phyloP scores from a whole-genome alignment of 2,329 filamentous ascomycete species.

The Penicillium sp. region DNA sequence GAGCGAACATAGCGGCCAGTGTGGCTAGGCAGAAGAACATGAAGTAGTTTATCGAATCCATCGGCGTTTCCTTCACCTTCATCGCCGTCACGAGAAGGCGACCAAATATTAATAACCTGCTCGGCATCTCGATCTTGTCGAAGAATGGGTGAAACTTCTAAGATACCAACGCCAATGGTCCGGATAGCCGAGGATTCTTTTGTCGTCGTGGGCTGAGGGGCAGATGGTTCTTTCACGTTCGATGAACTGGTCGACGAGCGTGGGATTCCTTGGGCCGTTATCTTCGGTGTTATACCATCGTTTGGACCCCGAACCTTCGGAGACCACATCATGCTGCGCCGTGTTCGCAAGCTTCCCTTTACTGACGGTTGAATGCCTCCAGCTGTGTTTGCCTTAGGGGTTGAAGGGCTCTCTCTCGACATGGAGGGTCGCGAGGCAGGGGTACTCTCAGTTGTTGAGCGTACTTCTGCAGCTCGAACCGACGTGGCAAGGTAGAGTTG shows the following conservation, averaged over 20 bases:
- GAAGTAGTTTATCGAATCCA: constrained; percentile 72
- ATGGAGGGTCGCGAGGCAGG: constrained; percentile 32
- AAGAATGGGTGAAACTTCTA: constrained; percentile 74
- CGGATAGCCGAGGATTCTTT: constrained; percentile 56
- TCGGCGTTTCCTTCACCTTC: constrained; percentile 61
- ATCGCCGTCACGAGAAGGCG: constrained; percentile 56
- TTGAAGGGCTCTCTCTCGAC: constrained; percentile 34
- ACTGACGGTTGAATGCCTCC: constrained; percentile 30
- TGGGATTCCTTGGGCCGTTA: constrained; percentile 27
- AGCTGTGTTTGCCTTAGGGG: constrained; percentile 26
- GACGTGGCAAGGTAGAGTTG: constrained; percentile 83
- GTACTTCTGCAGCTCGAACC: constrained; percentile 62
- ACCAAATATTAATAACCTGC: constrained; percentile 75
- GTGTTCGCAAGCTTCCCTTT: constrained; percentile 40
- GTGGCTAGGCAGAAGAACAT: constrained; percentile 69
- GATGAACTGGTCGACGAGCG: constrained; percentile 34
- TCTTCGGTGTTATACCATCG: constrained; percentile 29
- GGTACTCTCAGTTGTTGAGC: constrained; percentile 26
- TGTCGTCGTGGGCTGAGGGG: constrained; percentile 18
- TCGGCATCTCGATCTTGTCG: constrained; percentile 71
- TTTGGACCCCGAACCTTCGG: constrained; percentile 34
- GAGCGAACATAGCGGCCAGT: constrained; percentile 75
- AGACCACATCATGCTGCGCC: constrained; percentile 48
- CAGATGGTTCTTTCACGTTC: constrained; percentile 27
- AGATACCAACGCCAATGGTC: constrained; percentile 72